Conservation (phyloP, 2,329 filamentous ascomycete genomes). For the Fusarium zealandicum region DNA sequence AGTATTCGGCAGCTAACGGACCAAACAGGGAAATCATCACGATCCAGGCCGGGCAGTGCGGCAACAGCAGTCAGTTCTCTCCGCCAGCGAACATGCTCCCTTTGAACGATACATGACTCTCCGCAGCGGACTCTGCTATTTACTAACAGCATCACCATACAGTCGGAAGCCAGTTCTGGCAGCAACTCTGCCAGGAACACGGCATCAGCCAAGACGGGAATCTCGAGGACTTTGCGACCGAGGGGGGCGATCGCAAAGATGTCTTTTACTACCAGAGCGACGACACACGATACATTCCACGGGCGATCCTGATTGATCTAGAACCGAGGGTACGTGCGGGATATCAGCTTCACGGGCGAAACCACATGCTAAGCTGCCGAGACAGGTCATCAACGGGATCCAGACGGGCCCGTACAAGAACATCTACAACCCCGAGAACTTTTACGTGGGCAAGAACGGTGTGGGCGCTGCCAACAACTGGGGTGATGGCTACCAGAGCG, state of each 20-base stretch:
- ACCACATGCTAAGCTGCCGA: conserved; percentile 19
- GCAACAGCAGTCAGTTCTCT: conserved; percentile 88
- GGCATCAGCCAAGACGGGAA: conserved; percentile 98
- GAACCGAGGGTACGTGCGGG: conserved; percentile 75
- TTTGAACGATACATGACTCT: not conserved
- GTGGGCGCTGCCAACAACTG: conserved; percentile 97
- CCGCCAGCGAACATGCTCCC: conserved; percentile 8
- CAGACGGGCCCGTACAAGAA: conserved; percentile 95
- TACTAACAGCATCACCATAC: conserved; percentile 53
- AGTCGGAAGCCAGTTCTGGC: conserved; percentile 99
- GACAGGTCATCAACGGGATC: conserved; percentile 83
- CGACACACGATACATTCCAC: conserved; percentile 96
- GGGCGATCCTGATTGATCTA: conserved; percentile 92
- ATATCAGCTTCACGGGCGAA: not conserved
- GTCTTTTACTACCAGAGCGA: conserved; percentile 99
- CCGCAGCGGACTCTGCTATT: conserved; percentile 8
- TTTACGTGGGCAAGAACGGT: conserved; percentile 94
- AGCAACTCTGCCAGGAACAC: conserved; percentile 97
- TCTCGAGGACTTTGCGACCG: conserved; percentile 95
- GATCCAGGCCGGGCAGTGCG: conserved; percentile 97
- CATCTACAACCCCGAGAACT: conserved; percentile 99
- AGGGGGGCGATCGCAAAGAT: conserved; percentile 97
- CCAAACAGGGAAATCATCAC: conserved; percentile 94
- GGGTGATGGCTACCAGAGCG: conserved; percentile 94
- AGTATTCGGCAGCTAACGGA: conserved; percentile 7